Conservation (phyloP, 352 stramenopile species). For the Globisporangium mamillatum region DNA sequence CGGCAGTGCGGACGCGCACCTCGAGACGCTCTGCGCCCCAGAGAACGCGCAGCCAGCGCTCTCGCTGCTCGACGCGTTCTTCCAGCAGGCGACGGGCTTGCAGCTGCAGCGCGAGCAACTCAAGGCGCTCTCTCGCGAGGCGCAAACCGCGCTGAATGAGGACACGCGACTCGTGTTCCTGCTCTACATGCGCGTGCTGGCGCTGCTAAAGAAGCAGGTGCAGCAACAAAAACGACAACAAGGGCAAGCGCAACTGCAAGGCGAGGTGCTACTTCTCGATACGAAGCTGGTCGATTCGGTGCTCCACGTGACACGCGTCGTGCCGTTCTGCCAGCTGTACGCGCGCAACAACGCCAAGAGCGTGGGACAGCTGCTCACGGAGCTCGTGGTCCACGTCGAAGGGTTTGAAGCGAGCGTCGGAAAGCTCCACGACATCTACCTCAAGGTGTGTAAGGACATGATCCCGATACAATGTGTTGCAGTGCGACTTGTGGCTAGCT, state of each 20-base stretch:
- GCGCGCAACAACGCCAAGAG: constrained; percentile 29
- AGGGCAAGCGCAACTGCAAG: not conserved
- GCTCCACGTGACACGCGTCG: constrained; percentile 54
- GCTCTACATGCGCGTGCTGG: constrained; percentile 16
- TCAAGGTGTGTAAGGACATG: constrained; percentile 17
- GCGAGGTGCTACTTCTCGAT: not conserved
- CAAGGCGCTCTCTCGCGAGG: constrained; percentile 10
- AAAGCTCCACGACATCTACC: constrained; percentile 34
- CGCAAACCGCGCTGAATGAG: constrained; percentile 6
- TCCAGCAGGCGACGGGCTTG: constrained; percentile 8
- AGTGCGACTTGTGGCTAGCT: not conserved
- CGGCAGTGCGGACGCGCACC: constrained; percentile 13
- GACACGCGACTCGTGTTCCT: constrained; percentile 17
- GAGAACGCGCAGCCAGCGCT: not conserved
- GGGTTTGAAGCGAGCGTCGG: constrained; percentile 23
- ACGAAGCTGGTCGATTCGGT: constrained; percentile 24
- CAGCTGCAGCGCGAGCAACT: constrained; percentile 15
- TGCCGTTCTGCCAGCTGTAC: constrained; percentile 62
- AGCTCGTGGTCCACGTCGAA: constrained; percentile 17
- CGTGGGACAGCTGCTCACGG: constrained; percentile 29
- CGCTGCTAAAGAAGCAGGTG: not conserved
- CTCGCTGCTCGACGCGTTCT: constrained; percentile 13
- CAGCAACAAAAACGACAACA: not conserved
- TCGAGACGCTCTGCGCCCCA: constrained; percentile 3
- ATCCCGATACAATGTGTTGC: not conserved